Base-by-base conservation (phyloP, 2,329 filamentous ascomycete species). In the Rosellinia necatrix region DNA sequence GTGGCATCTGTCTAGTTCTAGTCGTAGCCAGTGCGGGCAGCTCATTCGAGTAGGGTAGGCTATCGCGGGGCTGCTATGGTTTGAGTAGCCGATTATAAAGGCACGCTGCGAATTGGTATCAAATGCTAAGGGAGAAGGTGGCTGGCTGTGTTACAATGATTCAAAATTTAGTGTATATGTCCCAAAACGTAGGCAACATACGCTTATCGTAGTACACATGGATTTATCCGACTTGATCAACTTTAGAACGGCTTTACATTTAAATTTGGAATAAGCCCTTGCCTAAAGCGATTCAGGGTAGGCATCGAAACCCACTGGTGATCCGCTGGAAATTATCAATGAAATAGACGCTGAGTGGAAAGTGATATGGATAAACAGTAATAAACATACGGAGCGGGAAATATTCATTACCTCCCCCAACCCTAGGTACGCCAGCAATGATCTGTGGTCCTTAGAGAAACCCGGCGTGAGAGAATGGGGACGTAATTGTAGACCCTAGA, bases 271-370 rank as follows among this genome's bases (percentile, higher is more conserved):
- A 53, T 30, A 53, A 53, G 49, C 49, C 53, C 49, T 53, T 57
- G 44, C 58, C 46, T 53, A 53, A 49, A 60, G 57, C 57, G 57
- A 59, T 56, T 59, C 57, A 59, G 47, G 29, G 38, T 57, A 42
- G 53, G 53, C 56, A 34, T 59, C 57, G 56, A 59, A 53, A 50
- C 49, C 52, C 54, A 43, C 30, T 30, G 53, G 38, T 49, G 43
- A 40, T 38, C 40, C 25, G 56, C 56, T 58, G 44, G 37, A 51
- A 42, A 58, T 55, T 50, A 58, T 47, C 40, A 50, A 50, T 51
- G 47, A 46, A 55, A 51, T 37, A 37, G 25, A 37, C n/a, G n/a
- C n/a, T 22, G 29, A 37, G 29, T 51, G n/a, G 7, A 43, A 48
- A 27, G 22, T 25, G 40, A 43, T 25, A 34, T 15, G 21, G 24